Conservation (phyloP, 2,329 filamentous ascomycete genomes). For the Zymoseptoria crescenta region DNA sequence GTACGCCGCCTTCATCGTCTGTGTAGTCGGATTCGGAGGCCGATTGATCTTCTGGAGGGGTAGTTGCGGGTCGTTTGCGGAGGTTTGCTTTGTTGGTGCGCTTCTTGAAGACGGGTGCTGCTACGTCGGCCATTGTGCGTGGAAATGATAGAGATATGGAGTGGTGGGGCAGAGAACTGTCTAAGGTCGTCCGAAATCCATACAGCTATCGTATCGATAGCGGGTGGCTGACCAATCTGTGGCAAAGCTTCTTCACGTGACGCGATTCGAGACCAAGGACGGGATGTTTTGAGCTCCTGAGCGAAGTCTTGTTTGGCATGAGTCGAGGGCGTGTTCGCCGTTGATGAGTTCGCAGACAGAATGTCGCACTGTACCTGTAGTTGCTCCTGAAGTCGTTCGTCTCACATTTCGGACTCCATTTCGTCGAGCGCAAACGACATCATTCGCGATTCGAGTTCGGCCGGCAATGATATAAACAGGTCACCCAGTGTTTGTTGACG, state of each 20-base stretch:
- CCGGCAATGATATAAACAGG: too few species aligned
- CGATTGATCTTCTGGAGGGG: constrained; percentile 53
- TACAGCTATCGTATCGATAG: background rate
- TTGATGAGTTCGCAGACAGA: background rate
- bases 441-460: background rate
- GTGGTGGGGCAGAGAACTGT: background rate
- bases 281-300: background rate
- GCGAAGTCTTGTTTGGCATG: background rate
- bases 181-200: background rate
- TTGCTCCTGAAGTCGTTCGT: background rate
- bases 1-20: constrained; percentile 60
- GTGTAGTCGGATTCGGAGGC: constrained; percentile 58
- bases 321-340: background rate
- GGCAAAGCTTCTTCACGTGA: background rate
- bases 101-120: constrained; percentile 72
- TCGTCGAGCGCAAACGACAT: background rate
- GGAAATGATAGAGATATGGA: background rate
- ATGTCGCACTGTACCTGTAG: background rate
- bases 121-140: constrained; percentile 28
- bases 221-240: background rate
- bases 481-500: background rate
- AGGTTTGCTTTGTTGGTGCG: constrained; percentile 67
- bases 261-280: background rate
- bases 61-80: constrained; percentile 72
- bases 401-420: background rate